Percentiles rank a stretch among this genome's conserved stretches.
phyloP scores from a whole-genome alignment of 306 rosid species.

The Gastrolobium villosum region DNA sequence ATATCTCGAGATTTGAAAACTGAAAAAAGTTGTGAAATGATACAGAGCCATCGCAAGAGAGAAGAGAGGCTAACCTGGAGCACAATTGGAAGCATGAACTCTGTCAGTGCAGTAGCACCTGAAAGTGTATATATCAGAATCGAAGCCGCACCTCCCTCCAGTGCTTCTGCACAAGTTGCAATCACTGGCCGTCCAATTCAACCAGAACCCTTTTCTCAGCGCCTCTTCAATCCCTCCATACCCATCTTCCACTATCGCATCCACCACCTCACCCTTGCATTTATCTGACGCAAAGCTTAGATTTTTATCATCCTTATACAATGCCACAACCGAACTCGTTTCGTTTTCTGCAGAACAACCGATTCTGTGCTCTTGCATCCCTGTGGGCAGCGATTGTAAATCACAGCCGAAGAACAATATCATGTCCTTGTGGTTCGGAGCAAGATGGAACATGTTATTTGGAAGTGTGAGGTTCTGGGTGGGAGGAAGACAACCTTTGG shows the following conservation, averaged over 20 bases:
- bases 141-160: conserved; percentile 70
- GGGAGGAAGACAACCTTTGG: conserved; percentile 33
- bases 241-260: conserved; percentile 21
- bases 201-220: conserved; percentile 58
- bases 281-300: not conserved
- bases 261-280: conserved; percentile 42
- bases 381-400: not conserved
- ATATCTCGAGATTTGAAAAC: too few relatives aligned
- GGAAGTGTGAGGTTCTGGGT: conserved; percentile 39
- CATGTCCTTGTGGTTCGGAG: conserved; percentile 2
- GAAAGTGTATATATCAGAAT: not conserved
- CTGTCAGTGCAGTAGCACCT: conserved; percentile 65
- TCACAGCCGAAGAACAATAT: conserved; percentile 52
- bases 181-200: conserved; percentile 57
- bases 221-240: conserved; percentile 28
- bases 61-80: conserved; percentile 56
- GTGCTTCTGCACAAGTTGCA: conserved; percentile 44
- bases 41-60: too few relatives aligned
- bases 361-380: not conserved
- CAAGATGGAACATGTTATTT: not conserved
- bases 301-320: conserved; percentile 30
- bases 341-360: conserved; percentile 45
- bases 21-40: too few relatives aligned
- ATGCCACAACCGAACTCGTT: conserved; percentile 50
- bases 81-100: conserved; percentile 62